Evolutionary conservation across 2,329 filamentous ascomycete genomes (phyloP), one percentile per base, ranked within the genome.

Genomic region (Gyromitra esculenta): DNA sequence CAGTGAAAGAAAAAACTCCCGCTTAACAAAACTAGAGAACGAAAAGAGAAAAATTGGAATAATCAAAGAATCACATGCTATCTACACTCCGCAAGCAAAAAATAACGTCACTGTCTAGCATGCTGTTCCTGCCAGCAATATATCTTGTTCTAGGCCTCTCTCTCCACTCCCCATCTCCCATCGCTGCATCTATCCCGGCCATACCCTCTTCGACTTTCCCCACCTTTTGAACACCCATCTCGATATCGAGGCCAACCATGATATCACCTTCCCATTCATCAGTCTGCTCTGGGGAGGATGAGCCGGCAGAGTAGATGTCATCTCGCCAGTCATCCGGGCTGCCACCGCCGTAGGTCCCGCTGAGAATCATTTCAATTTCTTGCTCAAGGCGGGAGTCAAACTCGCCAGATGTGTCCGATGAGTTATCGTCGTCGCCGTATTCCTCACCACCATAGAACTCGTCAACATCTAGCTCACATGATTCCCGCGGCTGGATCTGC

Each of bases 111-210:
- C 57, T 66, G 25, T 77, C 75, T 3, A 77, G 50, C 31, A 68
- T 68, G 15, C 75, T 77, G n/a, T 77, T 77, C 25, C 75, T 75
- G 13, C 71, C 75, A 15, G 71, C 71, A 25, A 77, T 59, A 37
- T 77, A 77, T 43, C 71, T 69, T 6, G 75, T 77, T 25, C 50
- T 77, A 7, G 70, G 69, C n/a, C 62, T 62, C 37, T 73, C 45
- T 9, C 41, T 73, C 64, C 45, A 63, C 11, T 59, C 59, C 11
- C 39, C 70, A 37, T 69, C 64, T 9, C 54, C 39, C 25, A 56
- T 37, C 15, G 43, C 57, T 15, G 39, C 48, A 1, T 31, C 64
- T 8, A 48, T 31, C 41, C n/a, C 31, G 5, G 48, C 1, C 15
- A 18, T 11, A 15, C 1, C 11, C 21, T 37, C 41, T 15, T 50